Evolutionary conservation across 1,284 basidiomycete species (phyloP).

Genomic region (Limonomyces culmigenus): DNA sequence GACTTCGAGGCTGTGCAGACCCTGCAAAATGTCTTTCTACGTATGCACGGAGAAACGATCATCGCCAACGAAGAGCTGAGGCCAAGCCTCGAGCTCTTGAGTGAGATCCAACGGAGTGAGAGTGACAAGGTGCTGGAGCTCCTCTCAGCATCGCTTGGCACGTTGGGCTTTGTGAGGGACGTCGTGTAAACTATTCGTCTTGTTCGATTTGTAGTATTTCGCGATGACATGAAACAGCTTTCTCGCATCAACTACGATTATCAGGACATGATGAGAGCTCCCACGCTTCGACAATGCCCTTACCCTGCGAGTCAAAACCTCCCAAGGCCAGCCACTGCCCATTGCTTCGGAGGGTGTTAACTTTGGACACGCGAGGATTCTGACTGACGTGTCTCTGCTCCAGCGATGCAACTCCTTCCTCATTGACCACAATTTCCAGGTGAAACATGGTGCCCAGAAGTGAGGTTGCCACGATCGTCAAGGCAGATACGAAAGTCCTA

Average conservation of each 20-base stretch:
- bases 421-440: conserved; percentile 11
- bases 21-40: conserved; percentile 71
- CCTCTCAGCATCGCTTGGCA: conserved; percentile 53
- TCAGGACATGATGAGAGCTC: not conserved
- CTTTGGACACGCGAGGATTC: conserved; percentile 30
- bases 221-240: too few relatives aligned
- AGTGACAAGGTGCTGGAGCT: conserved; percentile 57
- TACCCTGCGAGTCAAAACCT: conserved; percentile 37
- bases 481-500: too few relatives aligned
- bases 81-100: conserved; percentile 35
- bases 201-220: not conserved
- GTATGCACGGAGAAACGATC: conserved; percentile 72
- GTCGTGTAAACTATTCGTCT: conserved; percentile 14
- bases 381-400: conserved; percentile 27
- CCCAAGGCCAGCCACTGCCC: conserved; percentile 33
- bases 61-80: conserved; percentile 52
- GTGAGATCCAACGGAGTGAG: conserved; percentile 52
- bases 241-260: too few relatives aligned
- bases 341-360: conserved; percentile 35
- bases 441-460: conserved; percentile 39
- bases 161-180: conserved; percentile 47
- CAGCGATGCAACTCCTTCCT: conserved; percentile 15
- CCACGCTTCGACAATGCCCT: conserved; percentile 28
- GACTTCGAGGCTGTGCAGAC: conserved; percentile 97
- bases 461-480: conserved; percentile 36